phyloP scores from a whole-genome alignment of 2,329 filamentous ascomycete genomes.

The Alternaria ventricosa region DNA sequence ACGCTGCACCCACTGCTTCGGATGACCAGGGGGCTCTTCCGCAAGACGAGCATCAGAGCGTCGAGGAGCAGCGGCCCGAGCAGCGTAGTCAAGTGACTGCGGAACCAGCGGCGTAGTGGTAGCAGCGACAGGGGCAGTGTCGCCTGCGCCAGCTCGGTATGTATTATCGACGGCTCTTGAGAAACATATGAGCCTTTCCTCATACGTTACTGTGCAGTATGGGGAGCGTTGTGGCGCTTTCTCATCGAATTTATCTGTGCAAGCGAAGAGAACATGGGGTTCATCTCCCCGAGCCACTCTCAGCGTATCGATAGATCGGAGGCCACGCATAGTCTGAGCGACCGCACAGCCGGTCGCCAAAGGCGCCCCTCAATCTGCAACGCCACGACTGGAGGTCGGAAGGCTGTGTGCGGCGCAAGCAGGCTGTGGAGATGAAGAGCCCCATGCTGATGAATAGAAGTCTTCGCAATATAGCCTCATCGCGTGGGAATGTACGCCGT shows the following conservation, averaged over 20 bases:
- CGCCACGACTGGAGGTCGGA: conserved; percentile 35
- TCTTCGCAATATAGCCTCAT: conserved; percentile 25
- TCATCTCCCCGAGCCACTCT: conserved; percentile 35
- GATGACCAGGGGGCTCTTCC: conserved; percentile 47
- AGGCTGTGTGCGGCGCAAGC: conserved; percentile 24
- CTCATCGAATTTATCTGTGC: conserved; percentile 19
- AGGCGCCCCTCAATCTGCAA: conserved; percentile 40
- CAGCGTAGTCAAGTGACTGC: conserved; percentile 47
- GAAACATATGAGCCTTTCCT: conserved; percentile 32
- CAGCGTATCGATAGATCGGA: conserved; percentile 31
- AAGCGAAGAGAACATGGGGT: conserved; percentile 25
- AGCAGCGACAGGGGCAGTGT: conserved; percentile 30
- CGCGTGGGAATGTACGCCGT: conserved; percentile 28
- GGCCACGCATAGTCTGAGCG: conserved; percentile 18
- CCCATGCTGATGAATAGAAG: conserved; percentile 32
- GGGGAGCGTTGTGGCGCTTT: conserved; percentile 40
- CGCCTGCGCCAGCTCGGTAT: conserved; percentile 39
- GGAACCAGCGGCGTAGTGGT: conserved; percentile 36
- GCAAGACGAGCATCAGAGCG: conserved; percentile 46
- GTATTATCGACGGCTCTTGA: conserved; percentile 30
- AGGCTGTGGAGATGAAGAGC: conserved; percentile 22
- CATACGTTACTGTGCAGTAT: conserved; percentile 44
- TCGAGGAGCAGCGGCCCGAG: conserved; percentile 50
- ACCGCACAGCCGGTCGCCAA: conserved; percentile 19
- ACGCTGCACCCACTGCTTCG: conserved; percentile 41